Percentiles rank a stretch among this genome's conserved stretches.
Conservation (phyloP, 2,329 filamentous ascomycete genomes). For the Trichophyton verrucosum region DNA sequence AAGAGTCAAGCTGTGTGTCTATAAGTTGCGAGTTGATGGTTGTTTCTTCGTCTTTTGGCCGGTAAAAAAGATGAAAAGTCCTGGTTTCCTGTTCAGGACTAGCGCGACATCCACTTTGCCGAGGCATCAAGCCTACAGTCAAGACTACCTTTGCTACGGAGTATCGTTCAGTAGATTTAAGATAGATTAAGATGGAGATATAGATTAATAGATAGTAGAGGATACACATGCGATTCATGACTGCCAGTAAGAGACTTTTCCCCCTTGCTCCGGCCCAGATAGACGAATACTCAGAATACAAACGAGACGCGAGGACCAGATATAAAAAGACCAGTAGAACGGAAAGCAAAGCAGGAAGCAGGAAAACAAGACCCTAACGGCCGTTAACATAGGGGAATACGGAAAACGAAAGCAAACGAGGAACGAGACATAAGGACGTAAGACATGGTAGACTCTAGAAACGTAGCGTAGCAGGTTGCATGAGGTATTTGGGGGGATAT, state of each 20-base stretch:
- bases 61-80: not conserved
- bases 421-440: not conserved
- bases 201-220: not conserved
- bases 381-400: not conserved
- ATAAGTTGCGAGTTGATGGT: not conserved
- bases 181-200: not conserved
- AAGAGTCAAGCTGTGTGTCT: not conserved
- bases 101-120: not conserved
- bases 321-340: not conserved
- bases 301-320: not conserved
- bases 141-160: no score
- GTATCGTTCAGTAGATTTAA: not conserved
- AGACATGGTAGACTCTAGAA: not conserved
- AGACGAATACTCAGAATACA: constrained; percentile 2
- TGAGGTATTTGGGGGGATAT: not conserved
- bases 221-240: not conserved
- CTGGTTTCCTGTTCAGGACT: not conserved
- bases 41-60: not conserved
- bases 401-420: no score
- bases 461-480: not conserved
- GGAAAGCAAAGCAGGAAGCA: not conserved
- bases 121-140: not conserved
- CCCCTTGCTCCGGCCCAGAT: not conserved
- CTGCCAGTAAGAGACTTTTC: not conserved
- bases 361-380: not conserved